Evolutionary conservation across 257 asterid genomes (phyloP), one percentile per base, ranked within the genome.

Genomic region (Solanum chilense): DNA sequence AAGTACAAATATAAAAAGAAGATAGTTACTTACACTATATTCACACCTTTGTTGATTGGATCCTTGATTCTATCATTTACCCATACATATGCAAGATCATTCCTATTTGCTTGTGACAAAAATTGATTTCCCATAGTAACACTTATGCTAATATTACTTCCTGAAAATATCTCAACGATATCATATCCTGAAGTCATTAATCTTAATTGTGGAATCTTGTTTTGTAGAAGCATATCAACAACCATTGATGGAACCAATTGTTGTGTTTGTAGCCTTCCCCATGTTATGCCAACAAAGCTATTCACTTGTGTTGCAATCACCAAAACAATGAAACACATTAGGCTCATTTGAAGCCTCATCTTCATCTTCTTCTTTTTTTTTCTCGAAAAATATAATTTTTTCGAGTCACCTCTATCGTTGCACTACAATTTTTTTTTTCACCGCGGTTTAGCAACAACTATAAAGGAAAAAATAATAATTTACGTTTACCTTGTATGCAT

Each of bases 171-270:
- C 23, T 73, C 60, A 4, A 89, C 69, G 52, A 88, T 86, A 45
- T 89, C 88, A 21, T 21, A 62, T 16, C 87, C 83, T 6, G 86
- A 58, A 52, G 87, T 87, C 44, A 74, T 74, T 12, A 90, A 23
- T 87, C 88, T 90, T 13, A 89, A 25, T 9, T 76, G 25, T 9
- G 80, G 64, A 33, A 91, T 88, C 7, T 11, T 52, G 5, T 89
- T 89, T 42, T 89, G 91, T 23, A 91, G 44, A 25, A 89, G 88
- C 83, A 89, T 68, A 62, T 91, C 92, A 16, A 88, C 93, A 77
- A 89, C 92, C 91, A 91, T 88, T 7, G 93, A 91, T 41, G 93
- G 93, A 71, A 89, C 87, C 60, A 91, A 47, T 66, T 88, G 76
- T 69, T 91, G 91, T 14, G 93, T 15, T 2, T 89, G 86, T 49